Evolutionary conservation across 352 stramenopile genomes (phyloP).

Genomic region (Phytophthora cactorum): DNA sequence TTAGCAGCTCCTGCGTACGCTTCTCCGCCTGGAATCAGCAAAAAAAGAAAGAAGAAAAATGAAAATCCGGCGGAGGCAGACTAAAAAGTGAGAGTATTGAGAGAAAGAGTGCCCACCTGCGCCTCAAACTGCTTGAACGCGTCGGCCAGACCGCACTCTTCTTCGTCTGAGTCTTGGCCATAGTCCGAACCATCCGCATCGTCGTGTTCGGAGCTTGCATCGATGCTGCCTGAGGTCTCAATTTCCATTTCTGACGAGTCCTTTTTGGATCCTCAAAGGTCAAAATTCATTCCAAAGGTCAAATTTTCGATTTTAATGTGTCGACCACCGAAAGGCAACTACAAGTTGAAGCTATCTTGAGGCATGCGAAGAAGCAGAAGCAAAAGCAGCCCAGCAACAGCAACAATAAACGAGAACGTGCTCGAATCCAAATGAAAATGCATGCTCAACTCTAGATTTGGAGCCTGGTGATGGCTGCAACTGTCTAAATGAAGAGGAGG

Average conservation of each 20-base stretch:
- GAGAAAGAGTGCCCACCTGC: slow-evolving; percentile 27
- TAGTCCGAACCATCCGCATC: slow-evolving; percentile 1
- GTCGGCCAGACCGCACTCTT: slow-evolving; percentile 42
- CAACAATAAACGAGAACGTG: background rate
- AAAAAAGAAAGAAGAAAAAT: no score
- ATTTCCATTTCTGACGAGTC: slow-evolving; percentile 13
- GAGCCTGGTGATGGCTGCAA: slow-evolving; percentile 17
- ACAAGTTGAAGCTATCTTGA: slow-evolving; percentile 33
- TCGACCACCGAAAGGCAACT: slow-evolving; percentile 35
- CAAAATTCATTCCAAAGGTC: background rate
- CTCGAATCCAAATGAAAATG: slow-evolving; percentile 13
- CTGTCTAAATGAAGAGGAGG: slow-evolving; percentile 27
- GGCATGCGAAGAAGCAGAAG: slow-evolving; percentile 19
- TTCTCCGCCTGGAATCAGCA: slow-evolving; percentile 45
- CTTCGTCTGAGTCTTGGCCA: slow-evolving; percentile 19
- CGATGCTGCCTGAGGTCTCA: slow-evolving; percentile 11
- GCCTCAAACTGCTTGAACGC: slow-evolving; percentile 64
- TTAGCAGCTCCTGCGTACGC: slow-evolving; percentile 45
- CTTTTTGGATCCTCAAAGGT: slow-evolving; percentile 1
- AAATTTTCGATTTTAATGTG: background rate
- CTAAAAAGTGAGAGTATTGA: slow-evolving; percentile 1
- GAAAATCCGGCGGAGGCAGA: background rate
- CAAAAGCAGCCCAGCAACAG: background rate
- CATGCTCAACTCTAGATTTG: slow-evolving; percentile 25
- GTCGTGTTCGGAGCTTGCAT: slow-evolving; percentile 19